These are phyloP conservation scores for Microbotryomycetes sp. DNA, from an alignment of 1,284 basidiomycete species.

Conservation along the genomic window DNA sequence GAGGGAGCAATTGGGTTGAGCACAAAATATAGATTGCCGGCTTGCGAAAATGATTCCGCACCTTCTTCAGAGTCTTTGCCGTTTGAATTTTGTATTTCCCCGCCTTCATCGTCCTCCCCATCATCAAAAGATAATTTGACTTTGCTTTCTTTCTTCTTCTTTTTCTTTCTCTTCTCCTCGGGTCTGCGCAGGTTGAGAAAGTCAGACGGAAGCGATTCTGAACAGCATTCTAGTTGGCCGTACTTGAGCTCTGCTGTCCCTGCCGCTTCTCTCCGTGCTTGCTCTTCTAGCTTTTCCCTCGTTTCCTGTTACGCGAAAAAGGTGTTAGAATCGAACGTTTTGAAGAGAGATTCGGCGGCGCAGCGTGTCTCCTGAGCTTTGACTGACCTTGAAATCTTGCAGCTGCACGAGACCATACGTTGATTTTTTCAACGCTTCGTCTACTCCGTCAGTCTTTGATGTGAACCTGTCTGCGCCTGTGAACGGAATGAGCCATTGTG, in stretches of 20 bases:
- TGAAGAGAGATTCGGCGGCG: neutral
- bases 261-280: constrained; percentile 81
- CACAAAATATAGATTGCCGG: neutral
- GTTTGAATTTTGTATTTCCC: constrained; percentile 32
- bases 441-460: constrained; percentile 87
- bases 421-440: constrained; percentile 83
- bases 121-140: constrained; percentile 68
- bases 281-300: constrained; percentile 83
- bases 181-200: constrained; percentile 63
- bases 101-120: constrained; percentile 45
- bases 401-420: constrained; percentile 90
- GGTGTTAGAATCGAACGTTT: neutral
- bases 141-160: constrained; percentile 74
- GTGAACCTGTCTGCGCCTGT: constrained; percentile 68
- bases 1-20: neutral
- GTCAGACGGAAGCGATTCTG: constrained; percentile 44
- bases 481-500: neutral
- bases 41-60: constrained; percentile 4
- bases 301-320: constrained; percentile 40
- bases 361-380: neutral
- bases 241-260: constrained; percentile 71
- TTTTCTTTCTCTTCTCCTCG: constrained; percentile 58
- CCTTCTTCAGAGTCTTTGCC: constrained; percentile 28
- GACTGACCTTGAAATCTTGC: constrained; percentile 76
- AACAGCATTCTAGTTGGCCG: constrained; percentile 43